phyloP scores from a whole-genome alignment of 2,329 filamentous ascomycete genomes.

The Chrysoporthe deuterocubensis region DNA sequence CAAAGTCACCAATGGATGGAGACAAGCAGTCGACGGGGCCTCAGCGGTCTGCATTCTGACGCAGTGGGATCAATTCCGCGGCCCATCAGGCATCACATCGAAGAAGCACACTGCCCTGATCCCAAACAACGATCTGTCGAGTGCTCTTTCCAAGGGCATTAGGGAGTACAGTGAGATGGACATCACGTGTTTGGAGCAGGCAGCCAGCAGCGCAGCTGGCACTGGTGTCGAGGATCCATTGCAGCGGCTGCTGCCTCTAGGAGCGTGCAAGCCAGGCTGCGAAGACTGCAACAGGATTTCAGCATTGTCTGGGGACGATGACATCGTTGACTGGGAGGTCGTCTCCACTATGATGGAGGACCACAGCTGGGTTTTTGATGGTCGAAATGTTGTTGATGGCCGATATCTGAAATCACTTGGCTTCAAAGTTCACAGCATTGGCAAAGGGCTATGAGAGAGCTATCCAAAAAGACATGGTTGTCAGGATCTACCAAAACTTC shows the following conservation, averaged over 20 bases:
- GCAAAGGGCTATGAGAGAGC: conserved; percentile 21
- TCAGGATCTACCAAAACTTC: neutral
- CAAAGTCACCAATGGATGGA: conserved; percentile 46
- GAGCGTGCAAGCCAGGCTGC: conserved; percentile 14
- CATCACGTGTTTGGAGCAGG: conserved; percentile 35
- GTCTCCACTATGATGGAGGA: conserved; percentile 28
- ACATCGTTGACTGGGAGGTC: conserved; percentile 27
- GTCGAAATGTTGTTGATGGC: conserved; percentile 27
- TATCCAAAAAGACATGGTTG: neutral
- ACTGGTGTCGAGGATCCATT: conserved; percentile 18
- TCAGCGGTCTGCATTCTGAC: conserved; percentile 56
- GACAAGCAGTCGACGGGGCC: conserved; percentile 48
- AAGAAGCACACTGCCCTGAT: conserved; percentile 19
- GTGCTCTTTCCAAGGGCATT: neutral
- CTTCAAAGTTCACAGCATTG: conserved; percentile 30
- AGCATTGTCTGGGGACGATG: conserved; percentile 20
- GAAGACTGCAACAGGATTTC: conserved; percentile 23
- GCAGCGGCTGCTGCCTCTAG: conserved; percentile 2
- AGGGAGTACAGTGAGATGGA: conserved; percentile 35
- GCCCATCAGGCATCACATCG: conserved; percentile 30
- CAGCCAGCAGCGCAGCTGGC: conserved; percentile 25
- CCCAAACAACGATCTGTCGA: conserved; percentile 4
- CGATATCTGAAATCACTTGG: conserved; percentile 26
- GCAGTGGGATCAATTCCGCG: conserved; percentile 57
- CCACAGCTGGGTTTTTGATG: conserved; percentile 30